A percentile compares a stretch with the other conserved stretches of the same genome.
Evolutionary conservation across 345 rosid species (phyloP).

Genomic region (Aquilaria sinensis): DNA sequence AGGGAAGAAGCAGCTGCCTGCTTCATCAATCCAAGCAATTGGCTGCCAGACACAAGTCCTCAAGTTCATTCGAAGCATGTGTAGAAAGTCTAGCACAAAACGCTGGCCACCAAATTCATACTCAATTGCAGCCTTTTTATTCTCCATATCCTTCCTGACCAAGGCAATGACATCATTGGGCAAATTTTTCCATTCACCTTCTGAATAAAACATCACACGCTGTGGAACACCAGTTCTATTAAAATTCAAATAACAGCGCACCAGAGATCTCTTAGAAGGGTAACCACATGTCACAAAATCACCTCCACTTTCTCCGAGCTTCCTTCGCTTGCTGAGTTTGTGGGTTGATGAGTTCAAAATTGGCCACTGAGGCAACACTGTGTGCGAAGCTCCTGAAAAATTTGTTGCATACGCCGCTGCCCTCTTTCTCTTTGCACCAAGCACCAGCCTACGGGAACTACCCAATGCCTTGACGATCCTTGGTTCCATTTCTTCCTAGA

Average conservation of each 20-base stretch:
- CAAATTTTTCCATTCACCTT: slow-evolving; percentile 79
- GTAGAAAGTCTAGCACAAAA: slow-evolving; percentile 71
- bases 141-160: slow-evolving; percentile 47
- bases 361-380: slow-evolving; percentile 25
- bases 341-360: slow-evolving; percentile 18
- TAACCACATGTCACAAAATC: slow-evolving; percentile 21
- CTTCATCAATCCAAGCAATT: slow-evolving; percentile 94
- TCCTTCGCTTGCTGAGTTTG: slow-evolving; percentile 46
- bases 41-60: slow-evolving; percentile 59
- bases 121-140: slow-evolving; percentile 60
- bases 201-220: slow-evolving; percentile 67
- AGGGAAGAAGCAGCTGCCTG: slow-evolving; percentile 75
- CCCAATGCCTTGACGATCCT: slow-evolving; percentile 55
- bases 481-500: slow-evolving; percentile 53
- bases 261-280: slow-evolving; percentile 37
- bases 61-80: slow-evolving; percentile 64
- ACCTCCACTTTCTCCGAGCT: slow-evolving; percentile 26
- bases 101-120: slow-evolving; percentile 39
- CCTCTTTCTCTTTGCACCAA: slow-evolving; percentile 46
- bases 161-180: slow-evolving; percentile 35
- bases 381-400: slow-evolving; percentile 34
- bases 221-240: slow-evolving; percentile 55
- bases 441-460: slow-evolving; percentile 32
- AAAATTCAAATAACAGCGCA: slow-evolving; percentile 61
- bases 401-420: slow-evolving; percentile 26